Evolutionary conservation across 1,284 basidiomycete species (phyloP).

Genomic region (Fomitiporia mediterranea): DNA sequence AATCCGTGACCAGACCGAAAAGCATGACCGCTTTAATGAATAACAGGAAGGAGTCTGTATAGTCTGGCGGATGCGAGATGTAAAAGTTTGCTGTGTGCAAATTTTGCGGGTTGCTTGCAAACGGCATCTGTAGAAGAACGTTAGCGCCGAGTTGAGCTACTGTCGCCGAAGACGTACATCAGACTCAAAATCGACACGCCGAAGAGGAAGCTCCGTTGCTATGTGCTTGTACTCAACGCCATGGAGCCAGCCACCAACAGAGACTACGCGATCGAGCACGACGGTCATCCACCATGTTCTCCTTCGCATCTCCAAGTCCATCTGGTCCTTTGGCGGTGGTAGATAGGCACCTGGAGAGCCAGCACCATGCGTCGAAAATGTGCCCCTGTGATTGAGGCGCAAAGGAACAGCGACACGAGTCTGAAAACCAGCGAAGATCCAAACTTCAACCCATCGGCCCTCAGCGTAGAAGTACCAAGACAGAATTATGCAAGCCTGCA

Average conservation of each 20-base stretch:
- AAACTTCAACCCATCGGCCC: conserved; percentile 85
- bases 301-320: conserved; percentile 69
- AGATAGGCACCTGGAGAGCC: conserved; percentile 70
- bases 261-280: conserved; percentile 77
- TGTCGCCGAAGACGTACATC: conserved; percentile 47
- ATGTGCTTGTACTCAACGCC: conserved; percentile 75
- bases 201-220: conserved; percentile 73
- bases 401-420: conserved; percentile 81
- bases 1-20: conserved; percentile 78
- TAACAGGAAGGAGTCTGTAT: conserved; percentile 74
- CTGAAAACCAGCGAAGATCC: conserved; percentile 82
- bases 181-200: conserved; percentile 66
- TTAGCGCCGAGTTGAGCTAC: not conserved
- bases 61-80: conserved; percentile 61
- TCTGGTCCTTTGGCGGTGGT: conserved; percentile 67
- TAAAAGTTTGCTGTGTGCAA: conserved; percentile 58
- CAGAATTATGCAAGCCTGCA: conserved; percentile 79
- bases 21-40: conserved; percentile 77
- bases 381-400: conserved; percentile 76
- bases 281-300: conserved; percentile 87
- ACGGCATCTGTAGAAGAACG: conserved; percentile 17
- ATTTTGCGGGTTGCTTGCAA: conserved; percentile 69
- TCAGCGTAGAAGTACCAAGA: conserved; percentile 88
- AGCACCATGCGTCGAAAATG: conserved; percentile 62
- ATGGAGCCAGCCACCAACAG: conserved; percentile 85